A percentile compares a stretch with the other conserved stretches of the same genome.
phyloP scores from a whole-genome alignment of 2,329 filamentous ascomycete species.

The Allantophomopsis lycopodina region DNA sequence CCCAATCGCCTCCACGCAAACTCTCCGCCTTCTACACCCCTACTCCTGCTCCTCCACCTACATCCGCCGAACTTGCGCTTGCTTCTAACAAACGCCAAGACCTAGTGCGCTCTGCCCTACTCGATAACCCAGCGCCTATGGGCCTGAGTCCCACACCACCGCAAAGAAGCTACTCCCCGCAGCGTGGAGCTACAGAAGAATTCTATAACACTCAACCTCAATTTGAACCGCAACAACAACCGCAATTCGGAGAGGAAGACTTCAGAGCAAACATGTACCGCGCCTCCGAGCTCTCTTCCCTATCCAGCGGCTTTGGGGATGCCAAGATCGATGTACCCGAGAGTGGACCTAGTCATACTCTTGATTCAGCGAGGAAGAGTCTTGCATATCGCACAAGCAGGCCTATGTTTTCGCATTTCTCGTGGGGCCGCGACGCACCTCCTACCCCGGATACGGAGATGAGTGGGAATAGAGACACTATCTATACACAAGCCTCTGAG shows the following conservation, averaged over 20 bases:
- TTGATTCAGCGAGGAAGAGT: conserved; percentile 1
- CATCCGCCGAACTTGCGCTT: conserved; percentile 3
- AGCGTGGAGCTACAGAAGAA: conserved; percentile 4
- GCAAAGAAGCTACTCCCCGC: not conserved
- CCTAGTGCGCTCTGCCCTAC: conserved; percentile 3
- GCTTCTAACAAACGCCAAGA: conserved; percentile 6
- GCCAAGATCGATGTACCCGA: conserved; percentile 37
- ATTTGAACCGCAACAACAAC: not conserved
- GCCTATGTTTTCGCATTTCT: conserved; percentile 11
- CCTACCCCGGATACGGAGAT: conserved; percentile 3
- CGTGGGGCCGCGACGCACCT: conserved; percentile 9
- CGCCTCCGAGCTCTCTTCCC: conserved; percentile 33
- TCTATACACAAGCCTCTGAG: conserved; percentile 16
- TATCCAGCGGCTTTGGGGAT: conserved; percentile 52
- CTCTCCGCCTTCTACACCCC: too few relatives aligned
- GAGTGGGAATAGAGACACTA: conserved; percentile 12
- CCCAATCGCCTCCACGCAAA: too few relatives aligned
- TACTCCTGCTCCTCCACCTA: conserved; percentile 1
- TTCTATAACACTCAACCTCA: not conserved
- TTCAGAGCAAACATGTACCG: too few relatives aligned
- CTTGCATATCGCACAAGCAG: not conserved
- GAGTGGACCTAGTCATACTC: conserved; percentile 7
- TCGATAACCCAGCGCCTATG: conserved; percentile 6
- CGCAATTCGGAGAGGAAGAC: too few relatives aligned
- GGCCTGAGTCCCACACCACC: conserved; percentile 4